Conservation (phyloP, 2,329 filamentous ascomycete genomes). For the Monilinia vaccinii-corymbosi region DNA sequence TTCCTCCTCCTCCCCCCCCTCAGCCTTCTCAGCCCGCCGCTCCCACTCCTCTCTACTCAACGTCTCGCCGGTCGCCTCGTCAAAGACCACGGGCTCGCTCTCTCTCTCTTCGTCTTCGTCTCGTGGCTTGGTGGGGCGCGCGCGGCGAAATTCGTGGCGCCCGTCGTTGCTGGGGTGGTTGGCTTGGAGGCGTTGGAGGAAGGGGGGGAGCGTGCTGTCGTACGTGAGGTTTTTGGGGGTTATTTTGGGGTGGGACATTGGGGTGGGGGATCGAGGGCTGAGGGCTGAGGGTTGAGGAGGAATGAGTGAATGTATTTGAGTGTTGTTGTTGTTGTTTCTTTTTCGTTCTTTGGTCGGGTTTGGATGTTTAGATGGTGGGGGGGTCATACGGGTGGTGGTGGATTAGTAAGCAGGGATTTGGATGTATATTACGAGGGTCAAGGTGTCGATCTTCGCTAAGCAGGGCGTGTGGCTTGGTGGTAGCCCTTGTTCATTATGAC, state of each 20-base stretch:
- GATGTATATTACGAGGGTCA: no score
- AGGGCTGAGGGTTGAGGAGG: no score
- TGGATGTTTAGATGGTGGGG: neutral
- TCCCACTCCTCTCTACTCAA: slow-evolving; percentile 30
- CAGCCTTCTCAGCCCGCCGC: slow-evolving; percentile 18
- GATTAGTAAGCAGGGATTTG: no score
- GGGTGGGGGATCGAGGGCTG: neutral
- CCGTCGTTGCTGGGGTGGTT: slow-evolving; percentile 38
- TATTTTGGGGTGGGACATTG: slow-evolving; percentile 41
- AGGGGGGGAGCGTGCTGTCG: slow-evolving; percentile 49
- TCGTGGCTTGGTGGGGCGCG: slow-evolving; percentile 38
- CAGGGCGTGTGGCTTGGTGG: no score
- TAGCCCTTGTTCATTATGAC: no score
- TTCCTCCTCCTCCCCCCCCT: neutral
- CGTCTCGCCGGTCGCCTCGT: slow-evolving; percentile 59
- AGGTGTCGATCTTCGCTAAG: no score
- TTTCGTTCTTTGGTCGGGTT: no score
- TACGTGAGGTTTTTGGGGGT: slow-evolving; percentile 64
- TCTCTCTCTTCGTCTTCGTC: slow-evolving; percentile 63
- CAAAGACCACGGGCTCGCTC: slow-evolving; percentile 65
- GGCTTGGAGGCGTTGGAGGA: slow-evolving; percentile 48
- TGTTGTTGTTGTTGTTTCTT: no score
- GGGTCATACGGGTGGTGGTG: no score
- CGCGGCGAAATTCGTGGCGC: slow-evolving; percentile 30
- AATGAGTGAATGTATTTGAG: no score